phyloP scores from a whole-genome alignment of 1,284 basidiomycete species.

The Ceratobasidium sp. region DNA sequence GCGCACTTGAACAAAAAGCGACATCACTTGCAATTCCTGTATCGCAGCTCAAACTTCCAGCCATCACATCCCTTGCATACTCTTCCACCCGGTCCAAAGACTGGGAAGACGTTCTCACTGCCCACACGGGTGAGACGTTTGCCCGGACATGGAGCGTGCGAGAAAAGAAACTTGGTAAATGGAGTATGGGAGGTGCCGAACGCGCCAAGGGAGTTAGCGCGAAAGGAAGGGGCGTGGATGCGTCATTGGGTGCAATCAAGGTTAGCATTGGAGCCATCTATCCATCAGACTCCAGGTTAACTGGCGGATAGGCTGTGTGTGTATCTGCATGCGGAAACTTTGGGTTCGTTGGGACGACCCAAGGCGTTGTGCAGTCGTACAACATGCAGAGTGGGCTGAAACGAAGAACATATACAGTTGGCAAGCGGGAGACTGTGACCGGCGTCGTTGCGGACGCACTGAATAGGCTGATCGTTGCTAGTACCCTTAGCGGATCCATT shows the following conservation, averaged over 20 bases:
- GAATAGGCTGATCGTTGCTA: slow-evolving; percentile 81
- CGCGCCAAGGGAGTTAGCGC: slow-evolving; percentile 34
- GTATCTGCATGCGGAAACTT: slow-evolving; percentile 98
- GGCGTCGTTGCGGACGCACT: slow-evolving; percentile 88
- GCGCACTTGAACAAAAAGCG: slow-evolving; percentile 86
- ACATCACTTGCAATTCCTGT: slow-evolving; percentile 79
- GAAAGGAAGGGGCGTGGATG: slow-evolving; percentile 42
- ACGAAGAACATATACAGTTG: slow-evolving; percentile 77
- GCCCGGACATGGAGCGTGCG: slow-evolving; percentile 88
- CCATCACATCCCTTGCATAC: slow-evolving; percentile 78
- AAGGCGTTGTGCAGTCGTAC: slow-evolving; percentile 84
- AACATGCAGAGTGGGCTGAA: slow-evolving; percentile 95
- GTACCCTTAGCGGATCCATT: slow-evolving; percentile 86
- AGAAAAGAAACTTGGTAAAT: slow-evolving; percentile 80
- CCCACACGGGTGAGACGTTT: slow-evolving; percentile 80
- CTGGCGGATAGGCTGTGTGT: slow-evolving; percentile 70
- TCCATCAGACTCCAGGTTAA: slow-evolving; percentile 2
- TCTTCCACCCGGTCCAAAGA: slow-evolving; percentile 87
- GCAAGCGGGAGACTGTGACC: slow-evolving; percentile 66
- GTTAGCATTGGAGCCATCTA: slow-evolving; percentile 48
- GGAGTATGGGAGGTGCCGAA: slow-evolving; percentile 51
- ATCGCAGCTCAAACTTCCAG: slow-evolving; percentile 80
- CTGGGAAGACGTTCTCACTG: slow-evolving; percentile 96
- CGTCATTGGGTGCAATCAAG: slow-evolving; percentile 65
- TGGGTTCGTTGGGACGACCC: slow-evolving; percentile 81